A percentile compares a stretch with the other conserved stretches of the same genome.
These are phyloP conservation scores for Boletus reticuloceps DNA, from an alignment of 768 basidiomycete species.

Conservation along the genomic window DNA sequence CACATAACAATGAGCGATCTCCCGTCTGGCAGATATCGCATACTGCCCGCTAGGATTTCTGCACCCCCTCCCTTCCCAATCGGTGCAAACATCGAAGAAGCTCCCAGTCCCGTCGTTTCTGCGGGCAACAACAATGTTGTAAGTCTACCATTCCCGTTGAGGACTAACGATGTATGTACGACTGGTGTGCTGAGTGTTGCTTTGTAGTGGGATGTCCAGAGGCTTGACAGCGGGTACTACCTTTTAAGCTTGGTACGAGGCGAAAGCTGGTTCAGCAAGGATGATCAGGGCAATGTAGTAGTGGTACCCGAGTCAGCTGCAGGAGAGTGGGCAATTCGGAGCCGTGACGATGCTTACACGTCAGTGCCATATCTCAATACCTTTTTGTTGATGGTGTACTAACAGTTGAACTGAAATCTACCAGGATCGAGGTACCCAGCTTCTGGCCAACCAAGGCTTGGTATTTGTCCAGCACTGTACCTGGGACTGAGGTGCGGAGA, in stretches of 20 bases:
- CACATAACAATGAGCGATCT: background rate
- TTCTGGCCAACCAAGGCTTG: background rate
- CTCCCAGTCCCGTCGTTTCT: background rate
- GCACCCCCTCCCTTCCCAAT: background rate
- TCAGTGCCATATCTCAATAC: background rate
- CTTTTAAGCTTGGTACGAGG: background rate
- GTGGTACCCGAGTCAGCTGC: background rate
- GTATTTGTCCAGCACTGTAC: background rate
- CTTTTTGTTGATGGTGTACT: background rate
- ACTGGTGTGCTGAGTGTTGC: background rate
- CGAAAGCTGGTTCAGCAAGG: background rate
- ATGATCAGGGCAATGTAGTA: background rate
- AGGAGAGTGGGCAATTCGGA: background rate
- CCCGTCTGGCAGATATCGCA: background rate
- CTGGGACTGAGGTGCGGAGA: background rate
- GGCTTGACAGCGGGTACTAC: background rate
- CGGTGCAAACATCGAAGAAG: background rate
- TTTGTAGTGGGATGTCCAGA: background rate
- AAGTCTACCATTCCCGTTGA: background rate
- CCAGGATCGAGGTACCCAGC: background rate
- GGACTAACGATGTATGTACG: too few species aligned
- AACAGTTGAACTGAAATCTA: background rate
- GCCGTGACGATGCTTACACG: background rate
- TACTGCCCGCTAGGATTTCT: background rate
- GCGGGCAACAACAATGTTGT: background rate